phyloP scores from a whole-genome alignment of 2,329 filamentous ascomycete genomes.

The Dryadomyces quercus-mongolicae region DNA sequence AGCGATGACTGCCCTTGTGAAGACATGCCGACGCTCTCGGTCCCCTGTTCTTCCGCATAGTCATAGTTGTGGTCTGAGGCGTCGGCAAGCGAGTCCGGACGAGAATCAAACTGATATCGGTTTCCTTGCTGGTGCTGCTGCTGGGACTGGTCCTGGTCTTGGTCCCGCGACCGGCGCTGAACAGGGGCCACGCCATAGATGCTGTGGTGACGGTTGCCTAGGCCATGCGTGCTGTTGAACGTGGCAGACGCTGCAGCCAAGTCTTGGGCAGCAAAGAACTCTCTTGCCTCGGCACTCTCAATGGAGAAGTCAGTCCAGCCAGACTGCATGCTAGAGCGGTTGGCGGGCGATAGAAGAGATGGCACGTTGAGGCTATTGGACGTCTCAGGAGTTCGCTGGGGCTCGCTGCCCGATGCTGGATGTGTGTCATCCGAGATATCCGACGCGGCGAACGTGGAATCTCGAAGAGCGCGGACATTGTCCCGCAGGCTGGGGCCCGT shows the following conservation, averaged over 20 bases:
- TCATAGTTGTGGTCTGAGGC: constrained; percentile 18
- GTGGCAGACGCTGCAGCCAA: not conserved
- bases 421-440: constrained; percentile 19
- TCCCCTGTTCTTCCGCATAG: not conserved
- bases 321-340: constrained; percentile 42
- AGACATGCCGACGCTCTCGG: constrained; percentile 8
- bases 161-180: not conserved
- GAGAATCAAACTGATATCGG: constrained; percentile 13
- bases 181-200: not conserved
- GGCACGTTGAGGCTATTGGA: constrained; percentile 36
- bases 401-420: constrained; percentile 14
- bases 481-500: constrained; percentile 19
- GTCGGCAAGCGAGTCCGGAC: constrained; percentile 17
- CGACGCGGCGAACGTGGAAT: constrained; percentile 19
- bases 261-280: constrained; percentile 10
- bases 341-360: constrained; percentile 26
- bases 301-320: constrained; percentile 50
- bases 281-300: constrained; percentile 34
- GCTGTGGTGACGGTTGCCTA: constrained; percentile 2
- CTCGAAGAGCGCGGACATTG: constrained; percentile 21
- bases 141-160: not conserved
- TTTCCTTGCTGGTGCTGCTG: not conserved
- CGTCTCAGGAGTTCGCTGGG: constrained; percentile 23
- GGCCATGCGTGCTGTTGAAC: constrained; percentile 2
- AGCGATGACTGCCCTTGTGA: not conserved